Base-by-base conservation (phyloP, 2,329 filamentous ascomycete species). In the Apiospora pterosperma region DNA sequence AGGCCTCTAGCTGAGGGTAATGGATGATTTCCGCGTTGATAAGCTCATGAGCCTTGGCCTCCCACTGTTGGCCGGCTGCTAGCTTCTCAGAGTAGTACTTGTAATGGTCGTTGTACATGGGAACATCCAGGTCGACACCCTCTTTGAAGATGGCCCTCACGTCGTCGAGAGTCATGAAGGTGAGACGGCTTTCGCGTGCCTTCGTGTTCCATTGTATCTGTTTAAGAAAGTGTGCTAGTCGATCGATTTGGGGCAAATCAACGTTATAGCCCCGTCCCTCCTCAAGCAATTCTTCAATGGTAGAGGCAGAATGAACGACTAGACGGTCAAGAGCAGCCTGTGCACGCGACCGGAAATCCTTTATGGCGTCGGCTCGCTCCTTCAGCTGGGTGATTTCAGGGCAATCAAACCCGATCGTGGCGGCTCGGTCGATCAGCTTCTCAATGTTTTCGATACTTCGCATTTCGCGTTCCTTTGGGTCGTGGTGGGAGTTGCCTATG, bases 11-110 rank as follows among this genome's bases (percentile, higher is more conserved):
- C 75, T 99, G 96, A 62, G 94, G 92, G 73, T 97, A 98, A 77
- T 98, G 93, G 12, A 98, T 90, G 48, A 90, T 85, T 73, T 98
- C 95, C 10, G 93, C 93, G n/a, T 89, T 86, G 79, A 98, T 96
- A 62, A 99, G 83, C 75, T 99, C 95, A 72, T 92, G 91, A 2
- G 93, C 95, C 77, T 97, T 98, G 59, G 88, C 84, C 79, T 98
- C 96, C 96, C 96, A 99, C 58, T 92, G 84, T 73, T 93, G 87
- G 42, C 95, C 96, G 31, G 90, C 87, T 7, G 85, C 82, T 69
- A 90, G 86, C 75, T 97, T 90, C 34, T 95, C 91, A 66, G 88
- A 87, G 73, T 93, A 92, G 76, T 88, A 89, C 14, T 85, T 81
- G 63, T 97, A 84, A 68, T 95, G 90, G 61, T 94, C 91, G 74